Conservation (phyloP, 805 yeast genomes). For the Yamadazyma scolyti region DNA sequence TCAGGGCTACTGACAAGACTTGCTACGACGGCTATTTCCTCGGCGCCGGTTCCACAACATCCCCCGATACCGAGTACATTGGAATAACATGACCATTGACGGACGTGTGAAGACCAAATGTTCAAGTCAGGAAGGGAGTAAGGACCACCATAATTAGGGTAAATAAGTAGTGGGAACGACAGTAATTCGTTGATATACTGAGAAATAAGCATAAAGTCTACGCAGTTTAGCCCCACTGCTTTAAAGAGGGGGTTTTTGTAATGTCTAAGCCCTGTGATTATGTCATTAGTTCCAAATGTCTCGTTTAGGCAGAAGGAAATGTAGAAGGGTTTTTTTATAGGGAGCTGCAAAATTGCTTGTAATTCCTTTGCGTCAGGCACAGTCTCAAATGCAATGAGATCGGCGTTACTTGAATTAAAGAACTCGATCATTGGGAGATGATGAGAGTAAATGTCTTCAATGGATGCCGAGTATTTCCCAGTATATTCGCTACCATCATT, state of each 20-base stretch:
- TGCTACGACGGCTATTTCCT: slow-evolving; percentile 1
- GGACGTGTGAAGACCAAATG: too few species aligned
- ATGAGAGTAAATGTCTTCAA: slow-evolving; percentile 42
- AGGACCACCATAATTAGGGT: slow-evolving; percentile 86
- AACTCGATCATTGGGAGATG: slow-evolving; percentile 43
- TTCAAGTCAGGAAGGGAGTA: too few species aligned
- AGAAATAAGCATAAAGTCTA: slow-evolving; percentile 46
- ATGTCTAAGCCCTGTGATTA: slow-evolving; percentile 1
- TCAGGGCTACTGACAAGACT: not conserved
- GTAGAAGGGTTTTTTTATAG: slow-evolving; percentile 39
- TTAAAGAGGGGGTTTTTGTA: slow-evolving; percentile 22
- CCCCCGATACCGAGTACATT: too few species aligned
- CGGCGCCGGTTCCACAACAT: slow-evolving; percentile 6
- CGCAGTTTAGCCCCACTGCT: slow-evolving; percentile 70
- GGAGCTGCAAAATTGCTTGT: slow-evolving; percentile 37
- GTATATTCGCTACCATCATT: slow-evolving; percentile 71
- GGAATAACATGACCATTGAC: too few species aligned
- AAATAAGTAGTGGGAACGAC: slow-evolving; percentile 53
- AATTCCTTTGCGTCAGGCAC: slow-evolving; percentile 62
- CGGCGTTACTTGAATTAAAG: slow-evolving; percentile 41
- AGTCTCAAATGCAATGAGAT: slow-evolving; percentile 66
- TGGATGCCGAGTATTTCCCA: slow-evolving; percentile 51
- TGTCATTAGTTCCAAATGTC: slow-evolving; percentile 20
- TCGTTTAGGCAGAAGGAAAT: slow-evolving; percentile 32
- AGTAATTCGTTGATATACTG: too few species aligned